Conservation (phyloP, 2,329 filamentous ascomycete genomes). For the Allantophomopsis cytisporea region DNA sequence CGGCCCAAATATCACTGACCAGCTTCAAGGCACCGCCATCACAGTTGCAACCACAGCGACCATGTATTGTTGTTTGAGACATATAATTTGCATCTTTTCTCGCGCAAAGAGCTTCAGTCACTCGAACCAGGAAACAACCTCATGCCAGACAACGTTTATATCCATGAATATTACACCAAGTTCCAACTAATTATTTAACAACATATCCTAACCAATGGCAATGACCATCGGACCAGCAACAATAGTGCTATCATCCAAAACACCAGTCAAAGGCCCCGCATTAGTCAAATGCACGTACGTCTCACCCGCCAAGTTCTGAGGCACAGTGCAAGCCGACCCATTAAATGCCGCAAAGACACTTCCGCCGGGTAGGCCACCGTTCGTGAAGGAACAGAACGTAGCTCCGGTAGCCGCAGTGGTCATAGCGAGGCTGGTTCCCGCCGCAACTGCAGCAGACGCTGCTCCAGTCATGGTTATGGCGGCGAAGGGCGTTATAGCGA, state of each 20-base stretch:
- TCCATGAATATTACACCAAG: too few relatives aligned
- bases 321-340: conserved; percentile 42
- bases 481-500: conserved; percentile 51
- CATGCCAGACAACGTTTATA: too few relatives aligned
- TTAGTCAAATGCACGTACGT: conserved; percentile 55
- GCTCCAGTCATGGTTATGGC: conserved; percentile 34
- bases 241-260: conserved; percentile 46
- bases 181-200: too few relatives aligned
- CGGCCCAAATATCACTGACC: too few relatives aligned
- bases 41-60: too few relatives aligned
- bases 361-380: conserved; percentile 40
- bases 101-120: too few relatives aligned
- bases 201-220: conserved; percentile 2
- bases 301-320: conserved; percentile 46
- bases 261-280: conserved; percentile 31
- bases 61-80: too few relatives aligned
- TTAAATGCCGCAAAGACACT: conserved; percentile 45
- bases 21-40: too few relatives aligned
- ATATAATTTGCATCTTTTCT: too few relatives aligned
- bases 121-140: too few relatives aligned
- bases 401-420: conserved; percentile 37
- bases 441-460: conserved; percentile 21
- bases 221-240: conserved; percentile 52
- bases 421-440: conserved; percentile 31
- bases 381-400: conserved; percentile 53